These are phyloP conservation scores for Cymodocea nodosa DNA, from an alignment of 116 monocot species.

Conservation along the genomic window DNA sequence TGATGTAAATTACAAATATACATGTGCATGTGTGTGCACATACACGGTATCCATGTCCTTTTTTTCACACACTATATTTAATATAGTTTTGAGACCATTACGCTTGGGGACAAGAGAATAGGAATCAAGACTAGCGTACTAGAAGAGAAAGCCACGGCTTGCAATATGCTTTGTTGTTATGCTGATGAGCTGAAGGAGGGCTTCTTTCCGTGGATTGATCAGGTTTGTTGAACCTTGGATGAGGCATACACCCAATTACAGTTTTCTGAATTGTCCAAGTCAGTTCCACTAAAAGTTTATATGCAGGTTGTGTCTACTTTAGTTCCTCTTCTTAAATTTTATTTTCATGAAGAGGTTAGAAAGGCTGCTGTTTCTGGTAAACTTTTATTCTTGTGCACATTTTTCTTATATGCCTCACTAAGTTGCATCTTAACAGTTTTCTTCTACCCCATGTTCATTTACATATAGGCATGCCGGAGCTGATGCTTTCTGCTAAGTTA, in stretches of 20 bases:
- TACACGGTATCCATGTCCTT: too few relatives aligned
- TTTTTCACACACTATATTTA: background rate
- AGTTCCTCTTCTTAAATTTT: conserved; percentile 98
- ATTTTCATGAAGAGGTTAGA: conserved; percentile 97
- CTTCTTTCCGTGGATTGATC: conserved; percentile 98
- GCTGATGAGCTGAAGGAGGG: conserved; percentile 96
- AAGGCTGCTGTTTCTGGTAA: conserved; percentile 94
- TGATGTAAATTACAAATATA: too few relatives aligned
- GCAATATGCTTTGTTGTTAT: conserved; percentile 99
- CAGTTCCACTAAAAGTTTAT: background rate
- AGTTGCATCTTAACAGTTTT: background rate
- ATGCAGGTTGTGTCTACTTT: conserved; percentile 83
- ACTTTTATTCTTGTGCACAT: background rate
- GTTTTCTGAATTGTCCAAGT: background rate
- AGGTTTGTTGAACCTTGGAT: conserved; percentile 29
- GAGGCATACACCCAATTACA: background rate
- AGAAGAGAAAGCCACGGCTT: conserved; percentile 98
- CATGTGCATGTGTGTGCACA: too few relatives aligned
- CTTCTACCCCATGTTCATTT: background rate
- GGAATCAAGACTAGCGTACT: conserved; percentile 89
- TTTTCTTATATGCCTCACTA: background rate
- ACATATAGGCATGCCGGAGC: conserved; percentile 64
- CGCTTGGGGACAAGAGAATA: conserved; percentile 97
- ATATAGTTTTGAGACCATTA: conserved; percentile 84
- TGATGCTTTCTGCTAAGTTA: conserved; percentile 74